A percentile compares a stretch with the other conserved stretches of the same genome.
phyloP scores from a whole-genome alignment of 495 filamentous ascomycete genomes.

The Terfezia claveryi region DNA sequence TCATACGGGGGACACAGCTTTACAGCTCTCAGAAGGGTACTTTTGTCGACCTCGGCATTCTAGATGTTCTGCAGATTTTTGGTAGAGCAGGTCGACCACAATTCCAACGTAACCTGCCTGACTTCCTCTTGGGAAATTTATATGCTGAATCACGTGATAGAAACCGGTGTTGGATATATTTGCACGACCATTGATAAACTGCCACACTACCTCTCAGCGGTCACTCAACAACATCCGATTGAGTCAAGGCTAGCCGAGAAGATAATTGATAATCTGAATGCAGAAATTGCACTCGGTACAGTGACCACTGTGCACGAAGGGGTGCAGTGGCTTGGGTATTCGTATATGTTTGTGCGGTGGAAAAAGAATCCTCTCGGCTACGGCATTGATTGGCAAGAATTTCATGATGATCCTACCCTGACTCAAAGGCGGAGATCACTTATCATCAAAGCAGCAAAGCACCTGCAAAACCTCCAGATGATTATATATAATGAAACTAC shows the following conservation, averaged over 20 bases:
- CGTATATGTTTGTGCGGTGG: slow-evolving; percentile 94
- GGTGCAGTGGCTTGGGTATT: slow-evolving; percentile 93
- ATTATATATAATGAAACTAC: slow-evolving; percentile 92
- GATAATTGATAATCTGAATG: slow-evolving; percentile 89
- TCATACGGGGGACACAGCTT: slow-evolving; percentile 94
- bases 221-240: slow-evolving; percentile 89
- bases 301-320: slow-evolving; percentile 88
- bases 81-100: slow-evolving; percentile 93
- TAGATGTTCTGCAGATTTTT: slow-evolving; percentile 96
- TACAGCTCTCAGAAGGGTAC: slow-evolving; percentile 92
- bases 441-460: slow-evolving; percentile 65
- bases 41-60: slow-evolving; percentile 87
- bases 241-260: slow-evolving; percentile 80
- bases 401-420: slow-evolving; percentile 61
- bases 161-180: slow-evolving; percentile 89
- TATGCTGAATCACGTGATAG: slow-evolving; percentile 13
- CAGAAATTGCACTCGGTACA: slow-evolving; percentile 80
- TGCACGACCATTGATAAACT: slow-evolving; percentile 85
- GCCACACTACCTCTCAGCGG: slow-evolving; percentile 73
- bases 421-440: slow-evolving; percentile 62
- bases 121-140: not conserved
- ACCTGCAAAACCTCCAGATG: slow-evolving; percentile 85
- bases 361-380: slow-evolving; percentile 73
- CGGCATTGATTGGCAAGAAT: slow-evolving; percentile 90
- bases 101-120: slow-evolving; percentile 34